Evolutionary conservation across 768 basidiomycete genomes (phyloP).

Genomic region (Hygrocybe punicea): DNA sequence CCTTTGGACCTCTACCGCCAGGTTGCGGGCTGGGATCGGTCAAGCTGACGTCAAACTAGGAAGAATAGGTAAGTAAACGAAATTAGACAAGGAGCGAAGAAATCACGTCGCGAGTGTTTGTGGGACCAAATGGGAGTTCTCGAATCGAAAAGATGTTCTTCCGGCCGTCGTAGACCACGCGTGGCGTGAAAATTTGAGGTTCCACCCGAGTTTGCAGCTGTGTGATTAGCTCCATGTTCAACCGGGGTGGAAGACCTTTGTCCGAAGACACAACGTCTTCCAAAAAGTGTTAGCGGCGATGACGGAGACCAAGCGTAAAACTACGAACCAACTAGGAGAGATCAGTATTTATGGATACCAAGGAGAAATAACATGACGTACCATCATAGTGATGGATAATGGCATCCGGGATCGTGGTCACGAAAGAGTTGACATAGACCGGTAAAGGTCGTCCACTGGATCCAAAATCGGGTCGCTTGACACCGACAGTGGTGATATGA

Average conservation of each 20-base stretch:
- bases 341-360: constrained; percentile 8
- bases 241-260: constrained; percentile 59
- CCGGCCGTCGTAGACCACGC: constrained; percentile 72
- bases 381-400: constrained; percentile 80
- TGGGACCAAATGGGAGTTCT: constrained; percentile 56
- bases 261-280: constrained; percentile 66
- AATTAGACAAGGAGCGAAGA: neutral
- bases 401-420: constrained; percentile 53
- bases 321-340: constrained; percentile 43
- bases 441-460: constrained; percentile 44
- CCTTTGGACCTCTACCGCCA: constrained; percentile 50
- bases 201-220: constrained; percentile 56
- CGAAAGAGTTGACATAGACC: constrained; percentile 61
- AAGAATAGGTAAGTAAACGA: constrained; percentile 3
- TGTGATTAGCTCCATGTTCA: constrained; percentile 70
- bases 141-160: constrained; percentile 69
- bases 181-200: constrained; percentile 68
- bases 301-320: neutral
- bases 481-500: constrained; percentile 57
- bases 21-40: constrained; percentile 36
- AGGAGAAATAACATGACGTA: constrained; percentile 31
- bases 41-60: constrained; percentile 61
- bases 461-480: constrained; percentile 64
- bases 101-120: constrained; percentile 48
- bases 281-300: neutral